Conservation (phyloP, 2,329 filamentous ascomycete species). For the Colletotrichum sp. region DNA sequence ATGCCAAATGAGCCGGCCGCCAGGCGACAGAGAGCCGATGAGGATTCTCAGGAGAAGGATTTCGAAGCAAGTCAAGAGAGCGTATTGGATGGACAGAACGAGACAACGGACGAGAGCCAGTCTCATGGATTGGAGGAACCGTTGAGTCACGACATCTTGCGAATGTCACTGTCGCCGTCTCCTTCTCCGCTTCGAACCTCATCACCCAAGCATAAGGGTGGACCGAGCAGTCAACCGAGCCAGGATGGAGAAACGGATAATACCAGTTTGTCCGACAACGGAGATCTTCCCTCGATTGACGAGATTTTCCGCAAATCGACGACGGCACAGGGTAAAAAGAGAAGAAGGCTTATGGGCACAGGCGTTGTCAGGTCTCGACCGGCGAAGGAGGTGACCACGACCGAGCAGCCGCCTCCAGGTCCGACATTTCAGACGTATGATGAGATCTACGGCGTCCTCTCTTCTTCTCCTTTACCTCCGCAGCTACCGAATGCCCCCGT, state of each 20-base stretch:
- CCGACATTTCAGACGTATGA: constrained; percentile 13
- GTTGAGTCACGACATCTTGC: not conserved
- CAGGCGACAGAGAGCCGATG: constrained; percentile 34
- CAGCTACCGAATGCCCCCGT: not conserved
- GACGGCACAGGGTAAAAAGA: not conserved
- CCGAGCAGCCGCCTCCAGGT: not conserved
- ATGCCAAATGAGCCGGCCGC: constrained; percentile 37
- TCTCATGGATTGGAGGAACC: not conserved
- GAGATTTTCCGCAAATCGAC: constrained; percentile 25
- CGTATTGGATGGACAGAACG: constrained; percentile 26
- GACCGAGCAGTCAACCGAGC: constrained; percentile 37
- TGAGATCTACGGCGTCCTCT: not conserved
- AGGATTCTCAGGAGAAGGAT: constrained; percentile 54
- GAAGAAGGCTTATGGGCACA: not conserved
- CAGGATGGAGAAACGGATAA: constrained; percentile 39
- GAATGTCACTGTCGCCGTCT: not conserved
- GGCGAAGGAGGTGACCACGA: not conserved
- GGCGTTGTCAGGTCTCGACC: not conserved
- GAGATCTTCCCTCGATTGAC: constrained; percentile 39
- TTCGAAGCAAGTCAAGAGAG: constrained; percentile 57
- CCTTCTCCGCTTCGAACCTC: constrained; percentile 9
- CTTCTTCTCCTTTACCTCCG: not conserved
- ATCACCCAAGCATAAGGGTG: constrained; percentile 23
- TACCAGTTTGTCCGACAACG: constrained; percentile 41
- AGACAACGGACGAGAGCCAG: constrained; percentile 41